These are phyloP conservation scores for Discostella stelligeroides DNA, from an alignment of 108 stramenopile species.

Conservation along the genomic window DNA sequence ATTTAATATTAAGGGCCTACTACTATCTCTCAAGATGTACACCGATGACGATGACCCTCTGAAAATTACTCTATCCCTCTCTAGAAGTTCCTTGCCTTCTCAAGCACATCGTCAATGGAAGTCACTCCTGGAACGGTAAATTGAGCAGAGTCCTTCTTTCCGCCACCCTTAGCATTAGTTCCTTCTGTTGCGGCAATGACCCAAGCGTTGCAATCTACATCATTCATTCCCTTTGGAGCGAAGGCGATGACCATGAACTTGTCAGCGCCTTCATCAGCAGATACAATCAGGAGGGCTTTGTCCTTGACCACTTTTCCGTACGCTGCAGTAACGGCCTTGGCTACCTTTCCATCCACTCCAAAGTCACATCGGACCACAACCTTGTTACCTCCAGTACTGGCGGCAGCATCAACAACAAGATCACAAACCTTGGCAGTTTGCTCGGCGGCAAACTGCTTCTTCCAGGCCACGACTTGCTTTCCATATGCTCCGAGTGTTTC, in stretches of 20 bases:
- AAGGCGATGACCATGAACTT: slow-evolving; percentile 78
- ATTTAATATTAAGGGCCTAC: not conserved
- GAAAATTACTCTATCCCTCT: too few species aligned
- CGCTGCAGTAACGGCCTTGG: slow-evolving; percentile 79
- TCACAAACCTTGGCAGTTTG: slow-evolving; percentile 73
- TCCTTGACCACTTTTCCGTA: slow-evolving; percentile 85
- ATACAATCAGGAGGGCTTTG: slow-evolving; percentile 81
- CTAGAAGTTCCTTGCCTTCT: slow-evolving; percentile 61
- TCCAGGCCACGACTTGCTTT: slow-evolving; percentile 81
- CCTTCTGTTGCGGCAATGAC: slow-evolving; percentile 75
- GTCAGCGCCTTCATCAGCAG: slow-evolving; percentile 73
- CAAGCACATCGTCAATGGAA: slow-evolving; percentile 62
- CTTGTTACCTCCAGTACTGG: slow-evolving; percentile 66
- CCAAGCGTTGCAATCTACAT: slow-evolving; percentile 87
- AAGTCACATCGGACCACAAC: slow-evolving; percentile 91
- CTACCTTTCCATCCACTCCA: slow-evolving; percentile 91
- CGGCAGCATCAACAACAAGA: slow-evolving; percentile 67
- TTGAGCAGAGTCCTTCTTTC: slow-evolving; percentile 87
- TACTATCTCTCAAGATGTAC: not conserved
- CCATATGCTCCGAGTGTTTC: slow-evolving; percentile 60
- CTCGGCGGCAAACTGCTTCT: slow-evolving; percentile 80
- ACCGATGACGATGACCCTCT: too few species aligned
- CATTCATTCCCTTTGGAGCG: slow-evolving; percentile 73
- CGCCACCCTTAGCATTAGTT: slow-evolving; percentile 85
- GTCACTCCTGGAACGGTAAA: slow-evolving; percentile 64